Conservation (phyloP, 495 filamentous ascomycete species). For the Jackrogersella multiformis region DNA sequence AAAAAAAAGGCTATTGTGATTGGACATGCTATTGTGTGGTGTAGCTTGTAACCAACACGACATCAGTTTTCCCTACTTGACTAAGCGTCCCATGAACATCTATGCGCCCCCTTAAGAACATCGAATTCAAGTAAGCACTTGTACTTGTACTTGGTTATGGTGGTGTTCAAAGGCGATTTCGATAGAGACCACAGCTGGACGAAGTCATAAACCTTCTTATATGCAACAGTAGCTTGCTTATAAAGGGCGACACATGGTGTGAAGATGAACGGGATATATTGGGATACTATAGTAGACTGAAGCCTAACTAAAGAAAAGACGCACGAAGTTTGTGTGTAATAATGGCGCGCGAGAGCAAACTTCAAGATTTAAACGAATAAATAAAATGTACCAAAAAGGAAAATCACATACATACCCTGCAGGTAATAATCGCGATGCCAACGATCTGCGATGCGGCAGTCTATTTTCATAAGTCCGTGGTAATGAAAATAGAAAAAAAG, state of each 20-base stretch:
- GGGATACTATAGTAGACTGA: background rate
- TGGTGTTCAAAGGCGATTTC: background rate
- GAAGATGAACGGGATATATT: constrained; percentile 7
- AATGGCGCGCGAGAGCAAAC: background rate
- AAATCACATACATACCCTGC: constrained; percentile 38
- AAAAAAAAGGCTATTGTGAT: constrained; percentile 25
- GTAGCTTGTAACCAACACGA: constrained; percentile 6
- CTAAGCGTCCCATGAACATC: constrained; percentile 19
- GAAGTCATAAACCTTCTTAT: background rate
- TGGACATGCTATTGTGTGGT: constrained; percentile 16
- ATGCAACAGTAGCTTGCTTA: background rate
- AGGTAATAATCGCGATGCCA: constrained; percentile 37
- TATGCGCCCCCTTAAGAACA: constrained; percentile 9
- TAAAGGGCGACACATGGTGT: background rate
- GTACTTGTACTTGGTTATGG: no score
- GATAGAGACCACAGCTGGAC: background rate
- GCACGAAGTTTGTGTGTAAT: constrained; percentile 8
- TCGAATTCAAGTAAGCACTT: constrained; percentile 25
- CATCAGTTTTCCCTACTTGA: constrained; percentile 20
- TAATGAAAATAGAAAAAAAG: constrained; percentile 13
- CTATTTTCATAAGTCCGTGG: constrained; percentile 9
- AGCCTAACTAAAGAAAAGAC: background rate
- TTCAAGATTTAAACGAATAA: background rate
- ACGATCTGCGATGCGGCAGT: constrained; percentile 30
- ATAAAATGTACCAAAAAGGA: constrained; percentile 11